Conservation (phyloP, 306 rosid species). For the Senna tora region DNA sequence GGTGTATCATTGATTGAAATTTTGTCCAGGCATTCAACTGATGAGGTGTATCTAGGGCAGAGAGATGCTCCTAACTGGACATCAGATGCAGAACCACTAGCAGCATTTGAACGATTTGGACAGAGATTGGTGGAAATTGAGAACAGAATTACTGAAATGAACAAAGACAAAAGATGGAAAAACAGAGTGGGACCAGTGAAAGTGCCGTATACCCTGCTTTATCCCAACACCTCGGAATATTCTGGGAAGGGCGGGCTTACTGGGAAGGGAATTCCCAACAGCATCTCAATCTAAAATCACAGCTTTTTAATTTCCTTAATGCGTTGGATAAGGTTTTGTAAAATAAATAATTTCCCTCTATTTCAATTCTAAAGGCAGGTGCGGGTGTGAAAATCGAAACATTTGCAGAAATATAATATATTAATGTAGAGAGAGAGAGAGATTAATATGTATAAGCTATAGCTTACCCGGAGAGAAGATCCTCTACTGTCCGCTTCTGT, state of each 20-base stretch:
- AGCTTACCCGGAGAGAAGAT: too few species aligned
- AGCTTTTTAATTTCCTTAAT: neutral
- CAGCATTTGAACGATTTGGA: conserved; percentile 64
- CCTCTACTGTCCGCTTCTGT: too few species aligned
- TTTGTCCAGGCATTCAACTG: conserved; percentile 79
- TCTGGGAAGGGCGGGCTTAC: conserved; percentile 77
- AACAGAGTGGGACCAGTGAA: conserved; percentile 76
- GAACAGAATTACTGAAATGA: conserved; percentile 56
- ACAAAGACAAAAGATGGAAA: conserved; percentile 55
- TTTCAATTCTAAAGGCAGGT: too few species aligned
- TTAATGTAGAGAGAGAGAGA: too few species aligned
- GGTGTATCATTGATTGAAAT: conserved; percentile 86
- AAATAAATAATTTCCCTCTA: too few species aligned
- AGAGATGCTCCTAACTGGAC: conserved; percentile 69
- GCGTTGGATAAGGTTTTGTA: too few species aligned
- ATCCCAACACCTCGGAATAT: conserved; percentile 76
- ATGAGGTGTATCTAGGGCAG: conserved; percentile 91
- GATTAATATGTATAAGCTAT: too few species aligned
- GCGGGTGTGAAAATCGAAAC: too few species aligned
- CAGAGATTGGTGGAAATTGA: conserved; percentile 61
- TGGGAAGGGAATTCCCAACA: conserved; percentile 91
- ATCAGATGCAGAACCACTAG: conserved; percentile 53
- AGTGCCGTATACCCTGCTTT: conserved; percentile 73
- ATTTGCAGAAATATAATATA: too few species aligned
- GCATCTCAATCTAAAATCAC: conserved; percentile 63